Conservation (phyloP, 192 early-diverging fungal species). For the Backusella circina region DNA sequence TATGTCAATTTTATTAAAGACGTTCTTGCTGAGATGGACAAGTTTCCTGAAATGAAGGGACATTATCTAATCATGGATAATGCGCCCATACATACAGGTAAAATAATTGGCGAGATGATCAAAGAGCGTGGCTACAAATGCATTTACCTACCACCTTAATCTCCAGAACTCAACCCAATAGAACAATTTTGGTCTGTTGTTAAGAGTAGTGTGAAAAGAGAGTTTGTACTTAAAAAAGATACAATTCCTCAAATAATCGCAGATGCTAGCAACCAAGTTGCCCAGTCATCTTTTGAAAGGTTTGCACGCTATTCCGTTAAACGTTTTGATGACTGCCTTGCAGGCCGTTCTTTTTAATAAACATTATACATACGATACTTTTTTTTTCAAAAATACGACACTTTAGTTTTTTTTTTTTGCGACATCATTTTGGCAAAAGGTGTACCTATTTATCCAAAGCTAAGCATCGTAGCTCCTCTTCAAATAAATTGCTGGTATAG, state of each 20-base stretch:
- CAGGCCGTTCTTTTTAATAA: too few relatives aligned
- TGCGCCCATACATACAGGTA: slow-evolving; percentile 14
- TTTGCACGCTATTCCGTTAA: background rate
- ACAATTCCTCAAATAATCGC: too few relatives aligned
- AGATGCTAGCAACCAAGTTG: too few relatives aligned
- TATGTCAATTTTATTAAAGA: background rate
- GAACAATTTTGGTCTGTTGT: slow-evolving; percentile 31
- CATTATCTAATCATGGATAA: slow-evolving; percentile 26
- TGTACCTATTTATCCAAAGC: too few relatives aligned
- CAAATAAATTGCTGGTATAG: too few relatives aligned
- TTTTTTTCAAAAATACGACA: background rate
- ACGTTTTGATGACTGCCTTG: background rate
- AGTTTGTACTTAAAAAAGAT: too few relatives aligned
- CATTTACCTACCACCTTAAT: slow-evolving; percentile 18
- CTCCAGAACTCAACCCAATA: slow-evolving; percentile 23
- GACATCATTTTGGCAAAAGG: too few relatives aligned
- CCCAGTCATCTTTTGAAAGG: too few relatives aligned
- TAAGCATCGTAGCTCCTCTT: too few relatives aligned
- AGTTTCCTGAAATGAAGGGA: slow-evolving; percentile 15
- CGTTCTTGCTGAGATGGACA: slow-evolving; percentile 13
- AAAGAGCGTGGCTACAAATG: slow-evolving; percentile 1
- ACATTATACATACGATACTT: background rate
- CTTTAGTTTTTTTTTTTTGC: too few relatives aligned
- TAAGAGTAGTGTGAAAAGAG: too few relatives aligned
- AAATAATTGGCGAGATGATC: background rate